These are phyloP conservation scores for Paulownia fortunei DNA, from an alignment of 257 asterid genomes.

Conservation along the genomic window DNA sequence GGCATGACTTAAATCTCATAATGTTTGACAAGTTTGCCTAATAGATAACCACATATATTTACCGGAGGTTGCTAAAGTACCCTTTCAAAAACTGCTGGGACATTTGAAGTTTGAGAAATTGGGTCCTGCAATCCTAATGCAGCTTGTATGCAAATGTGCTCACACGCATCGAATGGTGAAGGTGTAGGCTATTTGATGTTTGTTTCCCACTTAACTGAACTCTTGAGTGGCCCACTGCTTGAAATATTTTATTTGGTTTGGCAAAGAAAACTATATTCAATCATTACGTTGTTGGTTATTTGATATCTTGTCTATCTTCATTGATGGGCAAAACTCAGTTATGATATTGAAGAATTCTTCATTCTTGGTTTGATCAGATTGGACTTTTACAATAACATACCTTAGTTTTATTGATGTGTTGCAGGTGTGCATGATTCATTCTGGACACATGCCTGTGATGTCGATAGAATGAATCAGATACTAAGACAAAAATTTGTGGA, in stretches of 20 bases:
- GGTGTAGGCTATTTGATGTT: not conserved
- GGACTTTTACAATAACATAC: not conserved
- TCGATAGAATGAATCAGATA: slow-evolving; percentile 84
- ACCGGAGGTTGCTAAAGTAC: too few species aligned
- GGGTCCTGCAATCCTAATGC: not conserved
- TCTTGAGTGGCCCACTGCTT: not conserved
- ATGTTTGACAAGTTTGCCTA: too few species aligned
- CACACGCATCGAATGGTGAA: not conserved
- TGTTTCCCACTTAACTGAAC: not conserved
- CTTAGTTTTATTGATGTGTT: slow-evolving; percentile 7
- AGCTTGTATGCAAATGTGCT: not conserved
- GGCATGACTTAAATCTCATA: too few species aligned
- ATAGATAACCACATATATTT: too few species aligned
- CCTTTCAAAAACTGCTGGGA: not conserved
- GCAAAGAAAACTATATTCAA: not conserved
- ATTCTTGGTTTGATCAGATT: not conserved
- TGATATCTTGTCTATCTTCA: not conserved
- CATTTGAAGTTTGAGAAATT: not conserved
- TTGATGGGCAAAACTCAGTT: not conserved
- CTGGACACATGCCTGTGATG: slow-evolving; percentile 97
- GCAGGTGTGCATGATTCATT: slow-evolving; percentile 97
- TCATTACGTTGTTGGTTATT: not conserved
- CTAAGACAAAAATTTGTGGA: slow-evolving; percentile 88
- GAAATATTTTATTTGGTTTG: too few species aligned
- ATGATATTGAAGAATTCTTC: not conserved